A percentile compares a stretch with the other conserved stretches of the same genome.
These are phyloP conservation scores for Casuarina equisetifolia DNA, from an alignment of 306 rosid genomes.

Conservation along the genomic window DNA sequence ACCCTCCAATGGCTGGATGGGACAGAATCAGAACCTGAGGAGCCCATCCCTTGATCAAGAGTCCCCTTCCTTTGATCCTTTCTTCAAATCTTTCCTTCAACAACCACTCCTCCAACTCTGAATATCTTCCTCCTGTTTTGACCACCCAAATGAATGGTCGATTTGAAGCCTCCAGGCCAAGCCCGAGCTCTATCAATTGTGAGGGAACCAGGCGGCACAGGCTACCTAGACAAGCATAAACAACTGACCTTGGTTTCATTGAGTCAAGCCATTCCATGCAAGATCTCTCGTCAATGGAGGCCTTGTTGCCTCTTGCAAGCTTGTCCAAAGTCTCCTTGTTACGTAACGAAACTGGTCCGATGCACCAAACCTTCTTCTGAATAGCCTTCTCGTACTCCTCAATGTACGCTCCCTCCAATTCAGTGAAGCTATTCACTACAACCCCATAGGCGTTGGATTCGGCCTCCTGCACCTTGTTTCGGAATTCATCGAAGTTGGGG, in stretches of 20 bases:
- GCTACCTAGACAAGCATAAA: constrained; percentile 80
- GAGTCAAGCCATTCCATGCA: constrained; percentile 67
- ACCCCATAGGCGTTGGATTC: constrained; percentile 55
- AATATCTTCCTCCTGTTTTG: constrained; percentile 35
- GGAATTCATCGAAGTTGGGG: constrained; percentile 59
- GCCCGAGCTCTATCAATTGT: constrained; percentile 66
- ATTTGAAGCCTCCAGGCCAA: constrained; percentile 62
- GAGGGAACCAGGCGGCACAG: constrained; percentile 59
- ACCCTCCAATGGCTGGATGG: constrained; percentile 57
- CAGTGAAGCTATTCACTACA: constrained; percentile 69
- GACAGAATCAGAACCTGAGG: constrained; percentile 68
- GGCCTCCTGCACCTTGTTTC: constrained; percentile 63
- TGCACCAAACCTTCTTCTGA: constrained; percentile 68
- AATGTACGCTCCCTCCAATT: constrained; percentile 49
- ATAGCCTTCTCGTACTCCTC: constrained; percentile 41
- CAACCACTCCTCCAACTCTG: constrained; percentile 64
- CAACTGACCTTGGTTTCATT: constrained; percentile 57
- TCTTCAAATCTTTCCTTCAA: constrained; percentile 50
- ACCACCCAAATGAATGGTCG: constrained; percentile 77
- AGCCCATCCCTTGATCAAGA: constrained; percentile 74
- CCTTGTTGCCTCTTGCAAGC: constrained; percentile 66
- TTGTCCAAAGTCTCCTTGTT: constrained; percentile 55
- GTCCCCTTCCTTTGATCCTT: constrained; percentile 61
- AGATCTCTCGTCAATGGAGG: constrained; percentile 46
- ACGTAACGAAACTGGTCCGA: constrained; percentile 69